Evolutionary conservation across 805 yeast species (phyloP).

Genomic region (Candida nanaspora): DNA sequence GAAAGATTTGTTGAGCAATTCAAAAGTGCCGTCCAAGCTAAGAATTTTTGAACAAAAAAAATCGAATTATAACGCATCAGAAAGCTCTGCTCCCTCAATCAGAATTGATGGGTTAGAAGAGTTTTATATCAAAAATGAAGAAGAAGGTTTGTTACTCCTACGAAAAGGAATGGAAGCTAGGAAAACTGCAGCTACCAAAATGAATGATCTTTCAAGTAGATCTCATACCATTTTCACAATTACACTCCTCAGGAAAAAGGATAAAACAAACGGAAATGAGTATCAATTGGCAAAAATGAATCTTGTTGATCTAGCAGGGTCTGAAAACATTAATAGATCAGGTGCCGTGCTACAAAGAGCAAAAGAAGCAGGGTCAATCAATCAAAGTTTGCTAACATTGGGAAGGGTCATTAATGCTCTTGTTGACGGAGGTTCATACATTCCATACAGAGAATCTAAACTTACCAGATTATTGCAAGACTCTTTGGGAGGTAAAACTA

Average conservation of each 20-base stretch:
- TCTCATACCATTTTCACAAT: conserved; percentile 75
- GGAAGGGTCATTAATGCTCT: conserved; percentile 82
- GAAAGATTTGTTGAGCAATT: conserved; percentile 37
- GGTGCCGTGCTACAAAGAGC: conserved; percentile 87
- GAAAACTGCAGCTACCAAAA: conserved; percentile 64
- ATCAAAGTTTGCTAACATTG: conserved; percentile 77
- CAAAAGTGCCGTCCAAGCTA: conserved; percentile 21
- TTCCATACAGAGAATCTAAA: conserved; percentile 75
- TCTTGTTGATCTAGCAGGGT: conserved; percentile 90
- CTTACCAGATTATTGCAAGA: conserved; percentile 70
- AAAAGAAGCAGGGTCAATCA: conserved; percentile 89
- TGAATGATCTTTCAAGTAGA: conserved; percentile 68
- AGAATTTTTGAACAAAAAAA: conserved; percentile 31
- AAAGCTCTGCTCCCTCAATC: conserved; percentile 23
- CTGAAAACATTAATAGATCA: conserved; percentile 80
- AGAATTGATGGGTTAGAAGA: conserved; percentile 62
- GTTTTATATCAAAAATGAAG: conserved; percentile 43
- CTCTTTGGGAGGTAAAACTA: conserved; percentile 81
- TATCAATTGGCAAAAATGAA: conserved; percentile 36
- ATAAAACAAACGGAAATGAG: conserved; percentile 9
- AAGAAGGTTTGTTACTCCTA: conserved; percentile 49
- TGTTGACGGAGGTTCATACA: conserved; percentile 57
- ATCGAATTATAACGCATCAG: conserved; percentile 3
- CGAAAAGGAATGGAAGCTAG: conserved; percentile 51
- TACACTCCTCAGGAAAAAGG: conserved; percentile 39